Evolutionary conservation across 2,329 filamentous ascomycete genomes (phyloP), one percentile per base, ranked within the genome.

Genomic region (Aspergillus tubingensis): DNA sequence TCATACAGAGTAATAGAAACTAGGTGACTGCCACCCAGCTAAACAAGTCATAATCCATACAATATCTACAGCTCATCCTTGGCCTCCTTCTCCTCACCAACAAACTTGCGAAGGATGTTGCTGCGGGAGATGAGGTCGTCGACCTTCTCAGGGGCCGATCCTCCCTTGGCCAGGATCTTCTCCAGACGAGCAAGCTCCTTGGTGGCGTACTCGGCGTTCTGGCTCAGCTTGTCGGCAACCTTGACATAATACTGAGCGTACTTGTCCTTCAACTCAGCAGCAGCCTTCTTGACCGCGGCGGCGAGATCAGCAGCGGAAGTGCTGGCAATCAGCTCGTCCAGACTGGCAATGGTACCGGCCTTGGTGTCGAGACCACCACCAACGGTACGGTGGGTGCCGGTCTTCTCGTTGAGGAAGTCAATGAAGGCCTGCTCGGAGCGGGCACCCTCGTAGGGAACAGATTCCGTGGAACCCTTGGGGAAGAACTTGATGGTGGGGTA

Each of bases 401-500:
- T 85, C 81, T 97, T 91, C 69, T 88, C 83, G 83, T 99, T 99
- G 79, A 99, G 75, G 81, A 90, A 99, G 4, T 84, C 77, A 67
- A 98, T 77, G 44, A 99, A 82, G 66, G 88, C 90, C 50, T 85
- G 82, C 82, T 97, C 92, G 53, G 82, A 82, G 67, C 95, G 93
- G 63, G 85, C 91, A 62, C 90, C 89, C 57, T 83, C 80, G 84
- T 97, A 99, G 49, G 82, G 74, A 69, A 88, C 84, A 49, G 87
- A 77, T 72, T 90, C 87, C 65, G 85, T 90, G 73, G 88, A 91
- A 69, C 92, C 93, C 76, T 90, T 90, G 68, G 92, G 86, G 86
- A 97, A 99, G 86, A 89, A 99, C 82, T 96, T 96, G 83, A 99
- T 96, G 64, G 95, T 99, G 53, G 95, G 95, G 84, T 96, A 99